Evolutionary conservation across 2,329 filamentous ascomycete genomes (phyloP), one percentile per base, ranked within the genome.

Genomic region (Orbilia oligospora): DNA sequence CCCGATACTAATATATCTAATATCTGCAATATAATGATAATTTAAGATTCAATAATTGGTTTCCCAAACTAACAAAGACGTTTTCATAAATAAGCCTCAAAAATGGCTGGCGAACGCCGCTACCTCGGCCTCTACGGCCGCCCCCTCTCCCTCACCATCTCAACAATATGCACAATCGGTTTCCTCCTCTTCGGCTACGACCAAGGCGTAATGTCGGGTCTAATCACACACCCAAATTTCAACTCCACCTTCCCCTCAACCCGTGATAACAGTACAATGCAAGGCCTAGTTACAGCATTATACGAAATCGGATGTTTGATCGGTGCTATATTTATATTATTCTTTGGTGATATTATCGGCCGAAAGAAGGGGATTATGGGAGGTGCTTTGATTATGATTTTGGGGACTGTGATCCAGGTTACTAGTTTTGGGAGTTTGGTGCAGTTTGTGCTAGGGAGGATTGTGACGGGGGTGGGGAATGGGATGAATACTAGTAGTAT

Each of bases 111-210:
- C 53, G 55, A 61, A 64, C 41, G 44, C 41, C 67, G 68, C 33
- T 72, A 72, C 53, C 68, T 78, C 46, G 89, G 90, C 83, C 85
- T 91, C 76, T 87, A 87, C 41, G 90, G 90, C 83, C 86, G 85
- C 80, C 85, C 84, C 44, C 86, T 91, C 67, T 88, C 87, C 18
- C 81, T 90, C 78, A 85, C 87, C 46, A 87, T 91, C 56, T 90
- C 90, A 0, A 86, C 87, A n/a, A 87, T 91, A 27, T 89, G 90
- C 3, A 91, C 90, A 0, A 90, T 88, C 63, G 89, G 88, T 22
- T 90, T 90, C 84, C 83, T 90, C 30, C 86, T 89, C n/a, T 89
- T 89, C 77, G 88, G 88, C 71, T 89, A 89, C 81, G 88, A 89
- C 76, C 88, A 83, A 82, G 81, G 86, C 80, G 86, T 87, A 46